Conservation (phyloP, 169 alveolate genomes). For the Babesia ovata region DNA sequence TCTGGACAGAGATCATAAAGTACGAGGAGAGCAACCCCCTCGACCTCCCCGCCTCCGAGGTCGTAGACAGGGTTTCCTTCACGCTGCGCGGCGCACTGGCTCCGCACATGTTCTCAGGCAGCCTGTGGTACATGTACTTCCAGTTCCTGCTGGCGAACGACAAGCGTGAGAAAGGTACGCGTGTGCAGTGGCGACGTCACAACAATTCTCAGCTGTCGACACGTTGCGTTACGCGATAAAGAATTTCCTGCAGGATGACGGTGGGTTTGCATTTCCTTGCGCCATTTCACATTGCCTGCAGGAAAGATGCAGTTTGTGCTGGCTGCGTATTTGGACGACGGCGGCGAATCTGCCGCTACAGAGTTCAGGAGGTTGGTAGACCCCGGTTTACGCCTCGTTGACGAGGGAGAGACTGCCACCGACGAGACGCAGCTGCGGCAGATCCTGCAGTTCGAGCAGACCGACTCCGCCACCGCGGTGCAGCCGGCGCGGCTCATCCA, state of each 20-base stretch:
- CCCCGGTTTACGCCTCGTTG: conserved; percentile 35
- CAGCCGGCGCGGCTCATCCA: conserved; percentile 44
- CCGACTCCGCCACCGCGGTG: neutral
- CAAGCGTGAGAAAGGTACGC: conserved; percentile 59
- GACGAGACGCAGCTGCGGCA: conserved; percentile 45
- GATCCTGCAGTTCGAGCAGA: conserved; percentile 38
- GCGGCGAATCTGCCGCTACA: conserved; percentile 27
- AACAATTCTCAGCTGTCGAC: conserved; percentile 31
- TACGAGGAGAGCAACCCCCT: conserved; percentile 75
- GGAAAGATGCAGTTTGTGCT: conserved; percentile 52
- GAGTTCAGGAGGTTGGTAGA: conserved; percentile 46
- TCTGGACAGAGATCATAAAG: conserved; percentile 74
- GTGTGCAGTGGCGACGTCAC: conserved; percentile 19
- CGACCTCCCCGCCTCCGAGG: conserved; percentile 37
- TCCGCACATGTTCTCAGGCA: conserved; percentile 66
- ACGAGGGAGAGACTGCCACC: conserved; percentile 7
- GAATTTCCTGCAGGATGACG: conserved; percentile 39
- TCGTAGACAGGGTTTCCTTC: conserved; percentile 68
- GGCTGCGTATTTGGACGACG: conserved; percentile 57
- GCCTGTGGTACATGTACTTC: conserved; percentile 76
- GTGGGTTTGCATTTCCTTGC: neutral
- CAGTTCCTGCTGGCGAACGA: conserved; percentile 69
- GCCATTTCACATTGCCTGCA: neutral
- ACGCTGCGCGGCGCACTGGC: conserved; percentile 67
- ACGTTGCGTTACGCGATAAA: conserved; percentile 5